Evolutionary conservation across 345 rosid species (phyloP).

Genomic region (Citrus maxima): DNA sequence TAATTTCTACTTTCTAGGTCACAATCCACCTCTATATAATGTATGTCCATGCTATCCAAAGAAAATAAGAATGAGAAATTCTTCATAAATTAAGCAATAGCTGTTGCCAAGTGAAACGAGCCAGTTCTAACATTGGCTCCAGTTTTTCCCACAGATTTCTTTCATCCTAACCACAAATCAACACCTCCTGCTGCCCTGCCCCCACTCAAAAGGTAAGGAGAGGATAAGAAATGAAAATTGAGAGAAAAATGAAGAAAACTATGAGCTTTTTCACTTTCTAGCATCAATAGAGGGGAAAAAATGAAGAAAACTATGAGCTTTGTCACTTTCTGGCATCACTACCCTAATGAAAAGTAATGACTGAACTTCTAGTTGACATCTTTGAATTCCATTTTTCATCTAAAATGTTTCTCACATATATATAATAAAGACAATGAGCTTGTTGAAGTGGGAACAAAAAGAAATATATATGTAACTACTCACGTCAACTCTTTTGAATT

Average conservation of each 20-base stretch:
- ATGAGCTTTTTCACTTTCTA: background rate
- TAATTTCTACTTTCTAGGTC: background rate
- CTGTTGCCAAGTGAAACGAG: background rate
- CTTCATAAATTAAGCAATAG: background rate
- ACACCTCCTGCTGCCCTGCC: background rate
- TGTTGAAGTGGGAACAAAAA: background rate
- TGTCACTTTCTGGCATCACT: background rate
- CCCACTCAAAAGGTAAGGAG: background rate
- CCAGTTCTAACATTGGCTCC: background rate
- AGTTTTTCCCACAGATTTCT: background rate
- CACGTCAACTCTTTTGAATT: slow-evolving; percentile 84
- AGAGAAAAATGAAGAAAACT: background rate
- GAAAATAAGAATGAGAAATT: background rate
- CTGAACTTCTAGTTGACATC: background rate
- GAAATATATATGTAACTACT: slow-evolving; percentile 21
- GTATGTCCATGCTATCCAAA: background rate
- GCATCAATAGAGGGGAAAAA: background rate
- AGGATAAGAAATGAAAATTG: background rate
- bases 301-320: background rate
- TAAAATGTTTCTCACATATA: background rate
- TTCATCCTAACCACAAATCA: background rate
- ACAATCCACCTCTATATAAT: background rate
- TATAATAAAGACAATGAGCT: background rate
- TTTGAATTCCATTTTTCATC: background rate
- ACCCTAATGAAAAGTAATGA: background rate